Base-by-base conservation (phyloP, 805 yeast species). In the Komagataella phaffii region DNA sequence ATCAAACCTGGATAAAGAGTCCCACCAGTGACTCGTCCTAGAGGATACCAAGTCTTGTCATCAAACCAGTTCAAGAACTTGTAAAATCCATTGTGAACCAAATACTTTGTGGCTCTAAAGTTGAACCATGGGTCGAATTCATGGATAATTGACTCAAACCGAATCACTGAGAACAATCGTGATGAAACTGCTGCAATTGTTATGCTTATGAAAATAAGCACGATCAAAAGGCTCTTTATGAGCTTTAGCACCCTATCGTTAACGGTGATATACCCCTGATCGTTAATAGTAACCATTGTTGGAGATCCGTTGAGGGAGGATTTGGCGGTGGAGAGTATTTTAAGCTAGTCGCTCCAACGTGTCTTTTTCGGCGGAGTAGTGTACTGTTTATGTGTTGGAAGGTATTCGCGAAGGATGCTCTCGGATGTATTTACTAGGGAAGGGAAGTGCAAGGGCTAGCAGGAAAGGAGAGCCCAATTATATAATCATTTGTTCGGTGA, bases 1-100 rank as follows among this genome's bases (percentile, higher is more conserved):
- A 93, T 93, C 58, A 95, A 73, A 6, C 99, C 99, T 3, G 99
- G 99, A 63, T 95, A 93, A 55, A 93, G 69, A 1, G 99, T 95
- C 53, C 99, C 99, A 59, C 99, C 99, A 10, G 99, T 93, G 62
- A 93, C 99, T 71, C 99, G 80, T 18, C 99, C 99, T 58, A 93
- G 75, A 17, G 99, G 99, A 67, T 93, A 93, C 99, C 99, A 93
- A 17, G 99, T 91, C 64, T 96, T 80, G 66, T 91, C 97, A 66
- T 93, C 99, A 62, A 93, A 93, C 99, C 99, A 93, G 67, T 93
- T 93, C 62, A 95, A 75, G 63, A 93, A 95, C 58, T 89, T 90
- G 72, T 89, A 85, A 67, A 80, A 91, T 6, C 93, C 83, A 62
- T 88, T 81, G 47, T 79, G 72, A 30, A 88, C 95, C 57, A 93